Evolutionary conservation across 2,329 filamentous ascomycete genomes (phyloP).

Genomic region (Fusarium nelsonii): DNA sequence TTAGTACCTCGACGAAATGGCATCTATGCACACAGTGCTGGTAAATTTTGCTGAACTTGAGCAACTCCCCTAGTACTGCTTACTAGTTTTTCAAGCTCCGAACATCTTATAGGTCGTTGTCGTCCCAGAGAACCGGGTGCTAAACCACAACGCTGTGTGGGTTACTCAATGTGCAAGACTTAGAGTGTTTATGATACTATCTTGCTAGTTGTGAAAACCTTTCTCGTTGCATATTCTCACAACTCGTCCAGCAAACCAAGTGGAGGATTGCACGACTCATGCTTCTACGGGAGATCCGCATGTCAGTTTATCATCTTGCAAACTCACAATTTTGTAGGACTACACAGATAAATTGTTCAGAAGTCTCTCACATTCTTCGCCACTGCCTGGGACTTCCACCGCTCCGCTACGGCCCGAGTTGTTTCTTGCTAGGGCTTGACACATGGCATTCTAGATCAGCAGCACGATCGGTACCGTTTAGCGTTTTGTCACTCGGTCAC

Average conservation of each 20-base stretch:
- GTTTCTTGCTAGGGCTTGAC: conserved; percentile 5
- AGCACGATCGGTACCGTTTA: conserved; percentile 8
- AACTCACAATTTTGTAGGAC: too few relatives aligned
- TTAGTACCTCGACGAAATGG: not conserved
- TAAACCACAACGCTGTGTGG: not conserved
- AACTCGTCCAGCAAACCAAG: not conserved
- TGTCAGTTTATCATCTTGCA: not conserved
- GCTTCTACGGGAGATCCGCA: conserved; percentile 2
- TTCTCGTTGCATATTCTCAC: not conserved
- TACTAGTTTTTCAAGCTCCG: conserved; percentile 7
- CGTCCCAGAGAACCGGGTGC: not conserved
- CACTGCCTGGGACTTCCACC: conserved; percentile 5
- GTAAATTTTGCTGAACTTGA: not conserved
- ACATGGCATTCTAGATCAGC: conserved; percentile 1
- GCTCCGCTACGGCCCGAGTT: conserved; percentile 14
- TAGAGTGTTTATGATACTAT: not conserved
- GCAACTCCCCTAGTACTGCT: not conserved
- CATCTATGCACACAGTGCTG: not conserved
- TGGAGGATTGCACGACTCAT: conserved; percentile 13
- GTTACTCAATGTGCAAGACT: not conserved
- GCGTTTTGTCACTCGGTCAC: conserved; percentile 7
- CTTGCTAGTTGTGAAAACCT: conserved; percentile 3
- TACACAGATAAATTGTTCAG: not conserved
- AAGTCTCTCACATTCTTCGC: not conserved
- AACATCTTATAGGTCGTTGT: not conserved